Evolutionary conservation across 345 rosid species (phyloP).

Genomic region (Limnanthes douglasii): DNA sequence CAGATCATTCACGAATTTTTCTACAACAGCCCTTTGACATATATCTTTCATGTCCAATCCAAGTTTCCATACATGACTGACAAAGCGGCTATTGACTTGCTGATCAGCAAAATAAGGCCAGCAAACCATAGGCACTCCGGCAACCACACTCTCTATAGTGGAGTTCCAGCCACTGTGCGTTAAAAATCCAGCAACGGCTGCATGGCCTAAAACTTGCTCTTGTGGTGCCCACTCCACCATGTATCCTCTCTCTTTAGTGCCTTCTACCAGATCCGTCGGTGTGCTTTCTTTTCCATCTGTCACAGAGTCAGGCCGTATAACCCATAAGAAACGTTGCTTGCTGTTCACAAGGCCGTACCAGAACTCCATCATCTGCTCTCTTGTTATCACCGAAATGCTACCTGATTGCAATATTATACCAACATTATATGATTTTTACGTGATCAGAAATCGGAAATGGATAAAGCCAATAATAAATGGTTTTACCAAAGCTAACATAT

Average conservation of each 20-base stretch:
- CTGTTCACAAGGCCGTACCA: constrained; percentile 31
- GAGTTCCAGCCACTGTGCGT: constrained; percentile 48
- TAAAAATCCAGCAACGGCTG: constrained; percentile 32
- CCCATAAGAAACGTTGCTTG: constrained; percentile 33
- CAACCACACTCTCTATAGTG: constrained; percentile 25
- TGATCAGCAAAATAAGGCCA: constrained; percentile 26
- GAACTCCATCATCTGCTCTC: constrained; percentile 24
- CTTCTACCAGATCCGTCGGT: constrained; percentile 15
- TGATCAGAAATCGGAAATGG: too few relatives aligned
- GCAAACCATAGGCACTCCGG: constrained; percentile 37
- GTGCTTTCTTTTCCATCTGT: constrained; percentile 1
- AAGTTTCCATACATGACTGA: constrained; percentile 19
- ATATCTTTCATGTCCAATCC: constrained; percentile 22
- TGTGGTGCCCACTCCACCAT: constrained; percentile 45
- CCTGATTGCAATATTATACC: too few relatives aligned
- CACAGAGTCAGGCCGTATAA: constrained; percentile 17
- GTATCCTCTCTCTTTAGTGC: constrained; percentile 15
- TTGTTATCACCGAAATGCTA: constrained; percentile 14
- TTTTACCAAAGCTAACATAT: constrained; percentile 34
- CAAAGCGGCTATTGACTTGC: constrained; percentile 22
- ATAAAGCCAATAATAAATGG: too few relatives aligned
- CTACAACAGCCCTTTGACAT: constrained; percentile 16
- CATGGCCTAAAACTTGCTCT: constrained; percentile 25
- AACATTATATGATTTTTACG: too few relatives aligned
- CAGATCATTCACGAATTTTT: constrained; percentile 13